phyloP scores from a whole-genome alignment of 371 early-diverging fungal species.

The Apophysomyces variabilis region DNA sequence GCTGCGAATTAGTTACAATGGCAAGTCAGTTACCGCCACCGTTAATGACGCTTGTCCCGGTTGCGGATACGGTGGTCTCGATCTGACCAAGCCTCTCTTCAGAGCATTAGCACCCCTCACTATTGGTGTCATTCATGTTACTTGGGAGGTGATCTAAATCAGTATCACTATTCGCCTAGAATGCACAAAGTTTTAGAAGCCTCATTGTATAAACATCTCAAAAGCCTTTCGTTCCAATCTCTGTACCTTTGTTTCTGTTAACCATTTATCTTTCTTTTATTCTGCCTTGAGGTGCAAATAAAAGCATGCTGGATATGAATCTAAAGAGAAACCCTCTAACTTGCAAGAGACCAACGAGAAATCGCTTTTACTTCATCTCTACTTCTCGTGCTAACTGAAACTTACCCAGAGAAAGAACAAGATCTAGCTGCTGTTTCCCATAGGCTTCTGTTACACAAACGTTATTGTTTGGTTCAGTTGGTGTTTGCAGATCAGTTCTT shows the following conservation, averaged over 20 bases:
- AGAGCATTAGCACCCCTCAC: conserved; percentile 20
- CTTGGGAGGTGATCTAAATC: conserved; percentile 27
- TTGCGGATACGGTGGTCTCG: conserved; percentile 29
- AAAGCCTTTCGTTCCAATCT: background rate
- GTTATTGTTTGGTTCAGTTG: too few species aligned
- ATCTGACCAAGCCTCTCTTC: conserved; percentile 31
- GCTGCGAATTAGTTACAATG: conserved; percentile 20
- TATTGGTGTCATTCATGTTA: conserved; percentile 30
- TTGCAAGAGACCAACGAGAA: conserved; percentile 15
- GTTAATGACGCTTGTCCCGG: conserved; percentile 43
- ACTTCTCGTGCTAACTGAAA: too few species aligned
- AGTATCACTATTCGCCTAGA: background rate
- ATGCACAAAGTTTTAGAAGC: too few species aligned
- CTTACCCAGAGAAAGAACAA: background rate
- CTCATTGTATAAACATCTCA: background rate
- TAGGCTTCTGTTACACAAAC: too few species aligned
- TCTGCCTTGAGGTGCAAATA: conserved; percentile 22
- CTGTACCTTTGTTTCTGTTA: too few species aligned
- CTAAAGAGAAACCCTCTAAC: too few species aligned
- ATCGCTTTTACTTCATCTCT: too few species aligned
- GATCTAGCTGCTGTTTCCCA: background rate
- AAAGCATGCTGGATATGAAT: conserved; percentile 1
- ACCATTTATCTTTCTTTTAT: background rate
- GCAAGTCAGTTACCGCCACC: conserved; percentile 26
- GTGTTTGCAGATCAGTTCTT: too few species aligned